These are phyloP conservation scores for Papiliotrema nemorosa DNA, from an alignment of 1,284 basidiomycete species.

Conservation along the genomic window DNA sequence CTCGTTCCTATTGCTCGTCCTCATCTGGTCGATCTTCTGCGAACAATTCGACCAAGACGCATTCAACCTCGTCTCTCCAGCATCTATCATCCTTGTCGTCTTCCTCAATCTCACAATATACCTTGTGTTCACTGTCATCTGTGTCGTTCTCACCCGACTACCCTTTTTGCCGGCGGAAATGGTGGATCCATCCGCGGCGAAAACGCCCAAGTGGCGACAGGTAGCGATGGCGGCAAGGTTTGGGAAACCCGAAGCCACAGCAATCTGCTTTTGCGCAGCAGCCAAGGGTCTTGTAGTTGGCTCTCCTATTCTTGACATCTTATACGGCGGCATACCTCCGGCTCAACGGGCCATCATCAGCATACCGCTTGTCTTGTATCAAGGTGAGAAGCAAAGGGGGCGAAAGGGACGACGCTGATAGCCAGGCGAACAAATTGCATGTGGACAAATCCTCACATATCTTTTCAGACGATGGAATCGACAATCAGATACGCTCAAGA, in stretches of 20 bases:
- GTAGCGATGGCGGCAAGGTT: slow-evolving; percentile 10
- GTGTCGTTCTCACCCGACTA: slow-evolving; percentile 17
- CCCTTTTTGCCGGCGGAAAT: slow-evolving; percentile 13
- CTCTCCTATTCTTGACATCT: slow-evolving; percentile 20
- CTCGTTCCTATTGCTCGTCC: slow-evolving; percentile 23
- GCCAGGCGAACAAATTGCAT: slow-evolving; percentile 3
- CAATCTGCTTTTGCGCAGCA: slow-evolving; percentile 28
- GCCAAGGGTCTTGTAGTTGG: slow-evolving; percentile 28
- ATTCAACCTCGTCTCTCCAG: slow-evolving; percentile 18
- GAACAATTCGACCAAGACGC: slow-evolving; percentile 21
- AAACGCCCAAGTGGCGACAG: background rate
- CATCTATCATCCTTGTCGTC: slow-evolving; percentile 20
- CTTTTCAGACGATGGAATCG: slow-evolving; percentile 5
- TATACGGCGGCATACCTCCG: slow-evolving; percentile 15
- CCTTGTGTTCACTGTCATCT: slow-evolving; percentile 17
- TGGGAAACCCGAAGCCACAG: slow-evolving; percentile 20
- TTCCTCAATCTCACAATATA: slow-evolving; percentile 24
- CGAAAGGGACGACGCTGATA: background rate
- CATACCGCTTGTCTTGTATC: slow-evolving; percentile 7
- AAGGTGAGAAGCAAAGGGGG: background rate
- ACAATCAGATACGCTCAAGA: background rate
- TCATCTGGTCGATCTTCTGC: slow-evolving; percentile 24
- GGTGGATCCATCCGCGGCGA: background rate
- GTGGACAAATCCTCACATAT: slow-evolving; percentile 5
- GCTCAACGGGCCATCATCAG: slow-evolving; percentile 2